These are phyloP conservation scores for Iris pallida DNA, from an alignment of 116 monocot genomes.

Conservation along the genomic window DNA sequence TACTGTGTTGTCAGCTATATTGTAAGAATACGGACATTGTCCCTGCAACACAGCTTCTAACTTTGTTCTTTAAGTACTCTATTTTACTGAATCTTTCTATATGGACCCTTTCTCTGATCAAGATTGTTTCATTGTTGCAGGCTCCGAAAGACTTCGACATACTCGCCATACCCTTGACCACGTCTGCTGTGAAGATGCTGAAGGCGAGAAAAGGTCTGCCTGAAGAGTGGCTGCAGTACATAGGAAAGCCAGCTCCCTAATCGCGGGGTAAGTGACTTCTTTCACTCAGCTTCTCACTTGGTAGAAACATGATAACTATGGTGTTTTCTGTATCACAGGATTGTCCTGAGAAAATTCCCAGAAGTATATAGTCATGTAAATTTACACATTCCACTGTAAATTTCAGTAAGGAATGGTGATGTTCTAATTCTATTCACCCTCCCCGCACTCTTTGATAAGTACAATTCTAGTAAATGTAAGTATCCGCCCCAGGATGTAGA, in stretches of 20 bases:
- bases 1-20: too few species aligned
- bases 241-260: conserved; percentile 8
- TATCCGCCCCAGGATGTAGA: too few species aligned
- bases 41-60: too few species aligned
- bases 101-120: too few species aligned
- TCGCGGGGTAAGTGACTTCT: neutral
- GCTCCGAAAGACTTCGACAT: conserved; percentile 74
- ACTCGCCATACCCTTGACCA: conserved; percentile 57
- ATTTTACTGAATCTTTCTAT: too few species aligned
- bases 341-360: neutral
- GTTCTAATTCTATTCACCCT: neutral
- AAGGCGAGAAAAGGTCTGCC: conserved; percentile 56
- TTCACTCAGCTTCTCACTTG: neutral
- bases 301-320: neutral
- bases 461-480: too few species aligned
- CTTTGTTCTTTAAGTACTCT: too few species aligned
- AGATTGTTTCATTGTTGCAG: conserved; percentile 21
- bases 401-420: neutral
- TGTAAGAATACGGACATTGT: too few species aligned
- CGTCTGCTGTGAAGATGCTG: conserved; percentile 47
- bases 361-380: neutral
- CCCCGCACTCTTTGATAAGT: too few species aligned
- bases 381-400: neutral
- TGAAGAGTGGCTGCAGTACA: conserved; percentile 67
- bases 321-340: neutral